Evolutionary conservation across 192 early-diverging fungal species (phyloP).

Genomic region (Backusella circina): DNA sequence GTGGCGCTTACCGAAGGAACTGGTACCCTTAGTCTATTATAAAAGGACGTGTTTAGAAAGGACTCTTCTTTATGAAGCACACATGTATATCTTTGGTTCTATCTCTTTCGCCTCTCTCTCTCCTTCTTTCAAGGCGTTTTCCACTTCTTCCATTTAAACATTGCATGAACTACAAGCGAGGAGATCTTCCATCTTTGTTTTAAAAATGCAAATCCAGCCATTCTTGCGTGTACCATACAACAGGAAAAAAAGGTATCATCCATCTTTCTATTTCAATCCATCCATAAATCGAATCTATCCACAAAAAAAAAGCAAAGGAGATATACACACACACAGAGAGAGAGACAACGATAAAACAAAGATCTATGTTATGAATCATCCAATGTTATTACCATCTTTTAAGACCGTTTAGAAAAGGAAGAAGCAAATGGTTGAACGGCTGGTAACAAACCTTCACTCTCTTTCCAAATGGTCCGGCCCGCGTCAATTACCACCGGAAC

Average conservation of each 20-base stretch:
- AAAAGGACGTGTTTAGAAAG: conserved; percentile 28
- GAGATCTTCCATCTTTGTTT: not conserved
- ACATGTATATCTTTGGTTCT: not conserved
- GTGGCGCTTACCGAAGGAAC: conserved; percentile 99
- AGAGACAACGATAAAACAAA: not conserved
- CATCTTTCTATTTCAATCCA: not conserved
- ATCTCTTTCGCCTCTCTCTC: not conserved
- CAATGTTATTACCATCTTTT: conserved; percentile 12
- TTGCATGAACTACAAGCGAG: not conserved
- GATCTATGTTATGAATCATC: not conserved
- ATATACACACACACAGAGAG: not conserved
- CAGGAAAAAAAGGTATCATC: not conserved
- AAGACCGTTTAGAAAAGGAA: conserved; percentile 18
- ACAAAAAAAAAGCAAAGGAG: not conserved
- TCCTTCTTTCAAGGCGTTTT: not conserved
- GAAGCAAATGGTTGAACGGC: conserved; percentile 1
- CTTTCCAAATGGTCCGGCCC: not conserved
- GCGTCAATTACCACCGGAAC: not conserved
- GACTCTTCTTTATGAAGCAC: not conserved
- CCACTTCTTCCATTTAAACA: not conserved
- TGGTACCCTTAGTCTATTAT: conserved; percentile 93
- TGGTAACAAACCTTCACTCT: not conserved
- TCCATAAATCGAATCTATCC: not conserved
- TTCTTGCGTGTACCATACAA: not conserved
- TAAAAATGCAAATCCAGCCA: not conserved